phyloP scores from a whole-genome alignment of 305 asterid genomes.

The Solanum hybrid region DNA sequence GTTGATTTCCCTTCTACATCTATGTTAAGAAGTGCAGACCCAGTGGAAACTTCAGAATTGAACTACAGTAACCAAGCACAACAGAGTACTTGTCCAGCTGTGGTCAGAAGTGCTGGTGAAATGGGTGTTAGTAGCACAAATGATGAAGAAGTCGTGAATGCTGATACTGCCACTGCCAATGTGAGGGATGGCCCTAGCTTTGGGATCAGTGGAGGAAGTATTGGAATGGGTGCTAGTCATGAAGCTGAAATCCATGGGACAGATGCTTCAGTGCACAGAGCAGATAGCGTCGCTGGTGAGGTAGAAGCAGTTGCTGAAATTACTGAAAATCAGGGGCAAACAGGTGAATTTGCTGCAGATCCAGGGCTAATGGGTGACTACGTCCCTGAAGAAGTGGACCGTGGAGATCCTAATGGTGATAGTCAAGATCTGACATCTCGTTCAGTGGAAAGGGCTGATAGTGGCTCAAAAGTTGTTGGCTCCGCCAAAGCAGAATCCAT shows the following conservation, averaged over 20 bases:
- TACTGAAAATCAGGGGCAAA: conserved; percentile 86
- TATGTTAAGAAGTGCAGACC: conserved; percentile 49
- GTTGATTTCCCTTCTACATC: conserved; percentile 69
- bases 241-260: conserved; percentile 98
- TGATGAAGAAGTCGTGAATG: conserved; percentile 91
- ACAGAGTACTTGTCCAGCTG: conserved; percentile 84
- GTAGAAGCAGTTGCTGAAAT: conserved; percentile 85
- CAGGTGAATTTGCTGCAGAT: conserved; percentile 80
- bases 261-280: conserved; percentile 66
- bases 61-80: conserved; percentile 94
- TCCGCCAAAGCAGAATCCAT: conserved; percentile 90
- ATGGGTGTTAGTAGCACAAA: conserved; percentile 95
- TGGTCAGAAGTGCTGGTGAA: conserved; percentile 65
- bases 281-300: conserved; percentile 79
- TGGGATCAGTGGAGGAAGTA: conserved; percentile 96
- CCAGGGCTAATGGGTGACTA: conserved; percentile 98
- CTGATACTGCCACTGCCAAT: conserved; percentile 77
- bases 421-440: conserved; percentile 87
- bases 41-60: conserved; percentile 73
- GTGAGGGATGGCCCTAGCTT: conserved; percentile 82
- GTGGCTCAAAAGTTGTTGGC: conserved; percentile 91
- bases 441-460: conserved; percentile 80
- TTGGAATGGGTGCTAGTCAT: conserved; percentile 99
- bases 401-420: conserved; percentile 85
- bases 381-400: conserved; percentile 88